Conservation (phyloP, 2,329 filamentous ascomycete genomes). For the Nemania sp. region DNA sequence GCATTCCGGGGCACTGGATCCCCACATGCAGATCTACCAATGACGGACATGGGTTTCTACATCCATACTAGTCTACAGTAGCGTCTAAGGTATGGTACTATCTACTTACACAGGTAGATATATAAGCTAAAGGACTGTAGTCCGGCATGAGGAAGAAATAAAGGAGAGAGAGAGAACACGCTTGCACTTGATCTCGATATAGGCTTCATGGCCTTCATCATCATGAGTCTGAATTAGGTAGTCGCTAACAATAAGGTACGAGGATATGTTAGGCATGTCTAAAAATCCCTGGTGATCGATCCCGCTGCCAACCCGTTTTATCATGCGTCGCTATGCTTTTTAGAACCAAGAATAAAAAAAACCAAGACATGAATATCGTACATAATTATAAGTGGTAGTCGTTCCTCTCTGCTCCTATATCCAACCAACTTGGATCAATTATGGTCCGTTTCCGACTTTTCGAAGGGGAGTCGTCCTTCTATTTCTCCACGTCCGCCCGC, state of each 20-base stretch:
- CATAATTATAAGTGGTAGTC: constrained; percentile 23
- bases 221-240: constrained; percentile 21
- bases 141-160: too few relatives aligned
- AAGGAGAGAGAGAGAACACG: too few relatives aligned
- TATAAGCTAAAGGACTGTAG: too few relatives aligned
- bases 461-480: neutral
- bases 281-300: constrained; percentile 6
- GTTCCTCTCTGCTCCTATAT: constrained; percentile 9
- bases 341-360: constrained; percentile 15
- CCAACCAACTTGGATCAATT: constrained; percentile 12
- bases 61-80: neutral
- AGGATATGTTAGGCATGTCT: neutral
- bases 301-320: constrained; percentile 29
- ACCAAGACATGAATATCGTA: constrained; percentile 15
- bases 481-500: neutral
- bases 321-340: constrained; percentile 39
- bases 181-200: neutral
- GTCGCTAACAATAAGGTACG: constrained; percentile 6
- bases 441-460: too few relatives aligned
- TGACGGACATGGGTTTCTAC: constrained; percentile 1
- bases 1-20: constrained; percentile 6
- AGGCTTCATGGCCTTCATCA: constrained; percentile 9
- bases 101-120: too few relatives aligned
- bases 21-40: constrained; percentile 16
- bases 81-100: too few relatives aligned